A percentile compares a stretch with the other conserved stretches of the same genome.
Evolutionary conservation across 257 asterid genomes (phyloP).

Genomic region (Gentiana straminea): DNA sequence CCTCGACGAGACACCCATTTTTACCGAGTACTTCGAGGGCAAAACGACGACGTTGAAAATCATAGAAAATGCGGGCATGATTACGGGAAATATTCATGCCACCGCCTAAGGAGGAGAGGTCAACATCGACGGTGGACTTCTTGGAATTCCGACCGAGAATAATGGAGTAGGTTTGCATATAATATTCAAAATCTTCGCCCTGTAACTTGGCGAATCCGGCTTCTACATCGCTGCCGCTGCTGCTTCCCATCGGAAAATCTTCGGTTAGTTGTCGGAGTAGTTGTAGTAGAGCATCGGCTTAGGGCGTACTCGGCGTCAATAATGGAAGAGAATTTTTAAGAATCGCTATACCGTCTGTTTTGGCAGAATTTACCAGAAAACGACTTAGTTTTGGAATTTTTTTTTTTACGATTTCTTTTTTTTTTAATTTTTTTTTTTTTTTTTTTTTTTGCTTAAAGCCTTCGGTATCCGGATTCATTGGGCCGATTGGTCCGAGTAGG

Average conservation of each 20-base stretch:
- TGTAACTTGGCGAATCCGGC: slow-evolving; percentile 99
- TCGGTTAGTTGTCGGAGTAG: no score
- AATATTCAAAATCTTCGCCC: slow-evolving; percentile 95
- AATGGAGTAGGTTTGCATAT: slow-evolving; percentile 97
- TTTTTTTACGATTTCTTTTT: no score
- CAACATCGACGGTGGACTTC: slow-evolving; percentile 91
- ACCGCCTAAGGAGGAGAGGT: slow-evolving; percentile 93
- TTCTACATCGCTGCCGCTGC: slow-evolving; percentile 80
- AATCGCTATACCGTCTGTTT: not conserved
- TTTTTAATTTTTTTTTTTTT: no score
- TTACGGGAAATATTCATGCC: slow-evolving; percentile 99
- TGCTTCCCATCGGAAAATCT: slow-evolving; percentile 39
- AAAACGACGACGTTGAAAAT: slow-evolving; percentile 94
- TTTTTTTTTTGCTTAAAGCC: no score
- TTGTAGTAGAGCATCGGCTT: no score
- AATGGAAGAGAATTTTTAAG: no score
- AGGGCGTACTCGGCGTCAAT: no score
- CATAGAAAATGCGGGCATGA: slow-evolving; percentile 98
- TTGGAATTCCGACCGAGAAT: slow-evolving; percentile 91
- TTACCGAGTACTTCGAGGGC: slow-evolving; percentile 95
- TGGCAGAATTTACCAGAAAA: not conserved
- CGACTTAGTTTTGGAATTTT: not conserved
- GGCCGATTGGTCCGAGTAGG: no score
- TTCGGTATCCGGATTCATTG: no score
- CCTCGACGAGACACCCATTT: slow-evolving; percentile 92